Evolutionary conservation across 768 basidiomycete genomes (phyloP).

Genomic region (Agrocybe chaxingu): DNA sequence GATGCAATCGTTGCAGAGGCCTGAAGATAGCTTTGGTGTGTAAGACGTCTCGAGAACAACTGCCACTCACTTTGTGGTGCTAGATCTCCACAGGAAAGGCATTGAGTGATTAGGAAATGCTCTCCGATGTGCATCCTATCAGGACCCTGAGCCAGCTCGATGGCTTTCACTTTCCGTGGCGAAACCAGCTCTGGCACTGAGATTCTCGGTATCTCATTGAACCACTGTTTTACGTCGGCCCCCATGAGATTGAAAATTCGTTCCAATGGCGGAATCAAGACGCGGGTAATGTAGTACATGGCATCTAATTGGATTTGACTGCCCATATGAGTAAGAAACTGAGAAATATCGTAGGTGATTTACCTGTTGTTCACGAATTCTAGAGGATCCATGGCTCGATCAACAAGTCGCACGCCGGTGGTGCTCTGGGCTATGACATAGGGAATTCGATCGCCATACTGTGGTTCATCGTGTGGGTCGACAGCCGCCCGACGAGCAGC

Average conservation of each 20-base stretch:
- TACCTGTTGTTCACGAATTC: slow-evolving; percentile 26
- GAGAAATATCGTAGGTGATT: slow-evolving; percentile 11
- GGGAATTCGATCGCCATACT: slow-evolving; percentile 91
- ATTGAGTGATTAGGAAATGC: slow-evolving; percentile 70
- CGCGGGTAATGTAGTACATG: slow-evolving; percentile 80
- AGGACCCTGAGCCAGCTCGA: slow-evolving; percentile 18
- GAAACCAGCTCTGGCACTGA: slow-evolving; percentile 29
- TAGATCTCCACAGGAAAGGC: slow-evolving; percentile 60
- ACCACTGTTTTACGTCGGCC: slow-evolving; percentile 86
- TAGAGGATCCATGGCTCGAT: slow-evolving; percentile 27
- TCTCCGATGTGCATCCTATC: slow-evolving; percentile 61
- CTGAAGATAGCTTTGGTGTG: slow-evolving; percentile 24
- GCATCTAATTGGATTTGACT: slow-evolving; percentile 81
- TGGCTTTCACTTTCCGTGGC: slow-evolving; percentile 23
- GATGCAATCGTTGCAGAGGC: slow-evolving; percentile 64
- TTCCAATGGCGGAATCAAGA: slow-evolving; percentile 87
- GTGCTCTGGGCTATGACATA: slow-evolving; percentile 79
- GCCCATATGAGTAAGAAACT: background rate
- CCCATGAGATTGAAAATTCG: slow-evolving; percentile 91
- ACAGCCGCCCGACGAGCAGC: slow-evolving; percentile 70
- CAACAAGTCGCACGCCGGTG: slow-evolving; percentile 45
- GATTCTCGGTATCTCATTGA: slow-evolving; percentile 75
- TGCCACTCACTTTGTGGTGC: slow-evolving; percentile 48
- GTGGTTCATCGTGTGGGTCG: slow-evolving; percentile 81
- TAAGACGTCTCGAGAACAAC: background rate